Evolutionary conservation across 2,329 filamentous ascomycete genomes (phyloP).

Genomic region (Boeremia exigua): DNA sequence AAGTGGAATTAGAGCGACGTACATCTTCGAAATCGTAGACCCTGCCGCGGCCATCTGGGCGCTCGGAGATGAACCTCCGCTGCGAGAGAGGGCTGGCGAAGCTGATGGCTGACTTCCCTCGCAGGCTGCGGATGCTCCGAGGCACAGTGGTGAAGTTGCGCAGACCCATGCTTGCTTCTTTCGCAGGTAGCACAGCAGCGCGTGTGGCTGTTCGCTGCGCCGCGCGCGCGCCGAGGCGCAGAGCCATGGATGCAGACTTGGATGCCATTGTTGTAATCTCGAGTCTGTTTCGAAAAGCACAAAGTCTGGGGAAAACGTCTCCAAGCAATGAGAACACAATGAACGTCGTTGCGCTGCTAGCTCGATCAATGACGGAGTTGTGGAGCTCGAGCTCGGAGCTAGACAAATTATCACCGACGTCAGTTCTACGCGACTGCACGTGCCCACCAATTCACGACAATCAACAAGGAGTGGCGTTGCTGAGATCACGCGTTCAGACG

Average conservation of each 20-base stretch:
- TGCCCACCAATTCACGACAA: not conserved
- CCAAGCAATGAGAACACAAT: not conserved
- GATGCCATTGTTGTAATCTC: conserved; percentile 3
- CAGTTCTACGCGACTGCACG: conserved; percentile 23
- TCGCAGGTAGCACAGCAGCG: conserved; percentile 13
- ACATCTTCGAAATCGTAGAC: conserved; percentile 51
- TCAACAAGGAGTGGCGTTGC: not conserved
- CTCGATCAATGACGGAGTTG: conserved; percentile 9
- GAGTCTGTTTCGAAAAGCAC: not conserved
- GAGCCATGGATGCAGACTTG: conserved; percentile 1
- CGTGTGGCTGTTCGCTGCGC: conserved; percentile 1
- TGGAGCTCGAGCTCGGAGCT: conserved; percentile 27
- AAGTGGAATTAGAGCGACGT: conserved; percentile 7
- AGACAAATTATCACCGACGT: conserved; percentile 30
- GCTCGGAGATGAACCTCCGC: conserved; percentile 12
- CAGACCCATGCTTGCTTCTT: conserved; percentile 16
- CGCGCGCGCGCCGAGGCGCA: conserved; percentile 12
- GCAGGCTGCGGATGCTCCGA: not conserved
- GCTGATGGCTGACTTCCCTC: not conserved
- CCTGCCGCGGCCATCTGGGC: conserved; percentile 47
- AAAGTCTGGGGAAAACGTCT: not conserved
- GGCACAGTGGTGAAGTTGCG: conserved; percentile 6
- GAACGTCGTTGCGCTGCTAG: not conserved
- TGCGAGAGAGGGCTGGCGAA: conserved; percentile 6
- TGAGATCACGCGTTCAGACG: not conserved